phyloP scores from a whole-genome alignment of 129 eudicot species.

The Saussurea involucrata region DNA sequence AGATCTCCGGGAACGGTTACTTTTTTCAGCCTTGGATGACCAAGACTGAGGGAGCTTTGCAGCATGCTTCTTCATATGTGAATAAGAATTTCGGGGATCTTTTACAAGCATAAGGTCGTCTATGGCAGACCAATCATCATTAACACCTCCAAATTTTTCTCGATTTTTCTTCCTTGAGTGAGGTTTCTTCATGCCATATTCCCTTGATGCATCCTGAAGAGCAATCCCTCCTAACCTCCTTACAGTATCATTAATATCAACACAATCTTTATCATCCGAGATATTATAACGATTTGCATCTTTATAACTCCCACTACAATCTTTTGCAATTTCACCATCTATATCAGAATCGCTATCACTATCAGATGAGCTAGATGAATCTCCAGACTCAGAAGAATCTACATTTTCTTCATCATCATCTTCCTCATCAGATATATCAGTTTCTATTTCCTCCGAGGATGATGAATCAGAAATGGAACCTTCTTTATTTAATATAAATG shows the following conservation, averaged over 20 bases:
- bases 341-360: slow-evolving; percentile 61
- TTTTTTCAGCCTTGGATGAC: slow-evolving; percentile 58
- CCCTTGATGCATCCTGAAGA: slow-evolving; percentile 87
- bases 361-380: slow-evolving; percentile 52
- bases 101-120: slow-evolving; percentile 72
- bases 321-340: slow-evolving; percentile 57
- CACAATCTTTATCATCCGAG: slow-evolving; percentile 15
- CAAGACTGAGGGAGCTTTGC: slow-evolving; percentile 51
- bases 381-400: slow-evolving; percentile 55
- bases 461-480: slow-evolving; percentile 38
- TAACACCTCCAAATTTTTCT: slow-evolving; percentile 13
- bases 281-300: slow-evolving; percentile 3
- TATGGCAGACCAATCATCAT: slow-evolving; percentile 33
- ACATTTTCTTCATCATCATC: slow-evolving; percentile 43
- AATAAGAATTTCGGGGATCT: slow-evolving; percentile 58
- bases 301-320: slow-evolving; percentile 48
- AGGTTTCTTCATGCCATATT: slow-evolving; percentile 64
- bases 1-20: slow-evolving; percentile 43
- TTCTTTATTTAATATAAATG: slow-evolving; percentile 35
- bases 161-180: slow-evolving; percentile 39
- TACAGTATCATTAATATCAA: slow-evolving; percentile 29
- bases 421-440: slow-evolving; percentile 50
- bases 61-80: slow-evolving; percentile 70
- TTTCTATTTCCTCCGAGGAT: slow-evolving; percentile 54
- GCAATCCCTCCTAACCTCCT: slow-evolving; percentile 70